Evolutionary conservation across 2,329 filamentous ascomycete species (phyloP).

Genomic region (Ceratocystis cacaofunesta): DNA sequence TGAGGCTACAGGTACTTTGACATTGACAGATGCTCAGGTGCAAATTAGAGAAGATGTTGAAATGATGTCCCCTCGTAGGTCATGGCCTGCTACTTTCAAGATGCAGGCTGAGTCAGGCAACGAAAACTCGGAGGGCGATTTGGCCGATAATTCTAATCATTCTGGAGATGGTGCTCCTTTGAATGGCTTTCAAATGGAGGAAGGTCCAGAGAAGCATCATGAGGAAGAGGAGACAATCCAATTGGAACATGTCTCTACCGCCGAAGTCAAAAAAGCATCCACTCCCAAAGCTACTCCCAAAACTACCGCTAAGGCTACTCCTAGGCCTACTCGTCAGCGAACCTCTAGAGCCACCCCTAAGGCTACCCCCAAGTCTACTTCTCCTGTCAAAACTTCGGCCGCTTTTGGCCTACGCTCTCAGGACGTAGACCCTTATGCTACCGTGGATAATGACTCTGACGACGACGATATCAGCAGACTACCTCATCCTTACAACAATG

Average conservation of each 20-base stretch:
- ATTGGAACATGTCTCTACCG: neutral
- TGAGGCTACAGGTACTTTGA: conserved; percentile 14
- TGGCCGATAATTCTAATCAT: neutral
- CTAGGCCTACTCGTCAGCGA: neutral
- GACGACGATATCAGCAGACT: conserved; percentile 32
- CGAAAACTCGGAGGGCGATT: neutral
- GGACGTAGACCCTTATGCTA: conserved; percentile 29
- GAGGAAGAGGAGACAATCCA: neutral
- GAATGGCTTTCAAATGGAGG: neutral
- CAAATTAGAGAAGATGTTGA: conserved; percentile 11
- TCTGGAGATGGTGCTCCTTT: neutral
- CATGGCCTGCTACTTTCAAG: conserved; percentile 1
- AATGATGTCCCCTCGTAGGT: conserved; percentile 11
- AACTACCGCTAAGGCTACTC: neutral
- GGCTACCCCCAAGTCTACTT: neutral
- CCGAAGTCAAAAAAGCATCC: neutral
- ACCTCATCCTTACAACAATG: conserved; percentile 20
- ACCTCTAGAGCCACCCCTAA: neutral
- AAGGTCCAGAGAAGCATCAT: neutral
- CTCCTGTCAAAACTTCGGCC: neutral
- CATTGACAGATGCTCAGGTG: conserved; percentile 13
- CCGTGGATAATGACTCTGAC: conserved; percentile 32
- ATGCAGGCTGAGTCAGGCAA: conserved; percentile 3
- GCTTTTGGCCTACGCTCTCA: conserved; percentile 30
- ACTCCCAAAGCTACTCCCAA: neutral